These are phyloP conservation scores for Phytophthora brassicae DNA, from an alignment of 352 stramenopile species.

Conservation along the genomic window DNA sequence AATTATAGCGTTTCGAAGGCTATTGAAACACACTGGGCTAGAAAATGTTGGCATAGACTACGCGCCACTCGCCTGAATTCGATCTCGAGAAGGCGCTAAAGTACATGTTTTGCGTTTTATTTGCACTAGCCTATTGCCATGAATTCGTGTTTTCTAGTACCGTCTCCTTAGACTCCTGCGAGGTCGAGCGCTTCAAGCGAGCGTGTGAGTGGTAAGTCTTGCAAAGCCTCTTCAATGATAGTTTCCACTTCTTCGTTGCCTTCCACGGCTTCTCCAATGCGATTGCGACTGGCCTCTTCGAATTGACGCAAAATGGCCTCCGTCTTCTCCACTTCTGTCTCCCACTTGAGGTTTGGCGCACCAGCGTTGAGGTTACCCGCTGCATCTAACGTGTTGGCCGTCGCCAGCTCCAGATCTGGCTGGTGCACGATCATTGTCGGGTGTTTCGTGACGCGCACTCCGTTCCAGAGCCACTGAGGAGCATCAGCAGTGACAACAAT, in stretches of 20 bases:
- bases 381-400: slow-evolving; percentile 37
- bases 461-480: slow-evolving; percentile 86
- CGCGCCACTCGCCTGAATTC: slow-evolving; percentile 15
- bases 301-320: slow-evolving; percentile 83
- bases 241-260: slow-evolving; percentile 58
- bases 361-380: slow-evolving; percentile 36
- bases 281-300: slow-evolving; percentile 73
- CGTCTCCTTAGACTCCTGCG: slow-evolving; percentile 52
- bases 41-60: slow-evolving; percentile 2
- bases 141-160: slow-evolving; percentile 10
- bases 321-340: slow-evolving; percentile 81
- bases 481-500: slow-evolving; percentile 76
- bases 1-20: too few species aligned
- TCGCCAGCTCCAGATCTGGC: slow-evolving; percentile 56
- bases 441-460: slow-evolving; percentile 79
- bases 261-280: slow-evolving; percentile 54
- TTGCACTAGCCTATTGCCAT: too few species aligned
- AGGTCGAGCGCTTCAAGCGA: slow-evolving; percentile 81
- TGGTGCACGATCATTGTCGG: slow-evolving; percentile 88
- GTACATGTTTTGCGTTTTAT: too few species aligned
- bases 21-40: too few species aligned
- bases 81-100: slow-evolving; percentile 22
- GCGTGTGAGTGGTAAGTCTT: slow-evolving; percentile 68
- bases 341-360: slow-evolving; percentile 59
- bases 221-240: slow-evolving; percentile 61